Evolutionary conservation across 768 basidiomycete genomes (phyloP).

Genomic region (Rhodotorula toruloides): DNA sequence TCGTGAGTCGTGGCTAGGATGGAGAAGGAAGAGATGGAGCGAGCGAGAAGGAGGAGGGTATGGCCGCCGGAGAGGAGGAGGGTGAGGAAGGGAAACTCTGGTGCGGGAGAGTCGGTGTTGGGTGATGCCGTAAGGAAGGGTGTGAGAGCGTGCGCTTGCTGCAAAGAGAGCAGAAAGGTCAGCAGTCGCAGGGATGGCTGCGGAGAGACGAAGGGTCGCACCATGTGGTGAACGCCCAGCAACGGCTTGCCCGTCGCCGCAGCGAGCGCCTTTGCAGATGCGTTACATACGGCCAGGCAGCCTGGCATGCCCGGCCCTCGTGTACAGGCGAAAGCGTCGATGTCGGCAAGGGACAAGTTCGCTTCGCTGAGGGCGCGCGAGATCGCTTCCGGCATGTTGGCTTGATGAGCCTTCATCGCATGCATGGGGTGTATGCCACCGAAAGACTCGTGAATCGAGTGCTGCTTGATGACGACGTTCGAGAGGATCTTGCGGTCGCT

Average conservation of each 20-base stretch:
- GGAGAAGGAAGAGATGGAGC: slow-evolving; percentile 27
- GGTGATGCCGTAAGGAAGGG: slow-evolving; percentile 66
- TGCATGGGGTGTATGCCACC: slow-evolving; percentile 47
- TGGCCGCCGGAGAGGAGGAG: slow-evolving; percentile 92
- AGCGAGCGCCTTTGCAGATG: slow-evolving; percentile 79
- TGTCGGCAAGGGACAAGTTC: slow-evolving; percentile 55
- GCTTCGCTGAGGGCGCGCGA: slow-evolving; percentile 64
- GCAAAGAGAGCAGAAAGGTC: background rate
- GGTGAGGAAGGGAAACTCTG: slow-evolving; percentile 74
- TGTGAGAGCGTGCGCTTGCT: slow-evolving; percentile 93
- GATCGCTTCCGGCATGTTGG: slow-evolving; percentile 76
- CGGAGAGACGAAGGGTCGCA: slow-evolving; percentile 45
- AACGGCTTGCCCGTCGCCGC: slow-evolving; percentile 66
- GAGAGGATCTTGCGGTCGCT: slow-evolving; percentile 63
- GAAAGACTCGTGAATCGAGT: slow-evolving; percentile 49
- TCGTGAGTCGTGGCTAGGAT: slow-evolving; percentile 40
- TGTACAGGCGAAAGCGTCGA: slow-evolving; percentile 87
- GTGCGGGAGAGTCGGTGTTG: slow-evolving; percentile 65
- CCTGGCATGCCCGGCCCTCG: slow-evolving; percentile 69
- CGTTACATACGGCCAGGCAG: slow-evolving; percentile 70
- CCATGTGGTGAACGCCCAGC: slow-evolving; percentile 94
- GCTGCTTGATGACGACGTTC: slow-evolving; percentile 81
- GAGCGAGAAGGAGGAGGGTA: slow-evolving; percentile 75
- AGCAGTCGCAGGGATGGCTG: background rate
- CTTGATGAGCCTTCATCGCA: slow-evolving; percentile 66